Evolutionary conservation across 345 rosid species (phyloP), one percentile per base, ranked within the genome.

Genomic region (Aquilaria sinensis): DNA sequence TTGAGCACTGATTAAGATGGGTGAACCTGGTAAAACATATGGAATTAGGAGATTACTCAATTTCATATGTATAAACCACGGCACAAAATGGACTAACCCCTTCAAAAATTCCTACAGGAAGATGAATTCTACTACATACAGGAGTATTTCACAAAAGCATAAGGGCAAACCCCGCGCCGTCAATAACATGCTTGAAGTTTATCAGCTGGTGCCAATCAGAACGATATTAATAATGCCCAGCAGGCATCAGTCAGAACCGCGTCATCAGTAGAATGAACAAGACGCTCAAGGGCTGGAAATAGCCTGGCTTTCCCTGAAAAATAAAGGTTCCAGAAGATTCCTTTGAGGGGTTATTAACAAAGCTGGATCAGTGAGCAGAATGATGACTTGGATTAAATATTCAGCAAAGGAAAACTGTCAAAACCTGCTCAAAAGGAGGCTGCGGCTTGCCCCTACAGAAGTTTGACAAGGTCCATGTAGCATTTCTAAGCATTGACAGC

Each of bases 391-490:
- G 23, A 23, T 23, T 23, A 23, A 23, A 23, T 23, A 23, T 23
- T 23, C 23, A 23, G 23, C 23, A 23, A 23, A 23, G 23, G 23
- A 23, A 23, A 23, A 23, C 23, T 23, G 23, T 23, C 23, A 31
- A 51, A 71, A 90, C 97, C 92, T 83, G 90, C 34, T 92, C 96
- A 76, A 89, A 92, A 33, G 77, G 68, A 64, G 98, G 98, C 63
- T 87, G 98, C 61, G 98, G 96, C 74, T 89, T 92, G 79, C 96
- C 98, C 57, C 98, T 77, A 31, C 96, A 92, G 61, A 92, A 89
- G 81, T 92, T 92, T 11, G 98, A 92, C 23, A 92, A 78, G 11
- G 98, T 92, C 98, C 98, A 92, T 4, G 98, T 92, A 56, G 98
- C 95, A 85, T 92, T 92, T 71, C 98, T 82, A 60, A 92, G 85